Percentiles rank a stretch among this genome's conserved stretches.
Evolutionary conservation across 495 filamentous ascomycete genomes (phyloP).

Genomic region (Aspergillus ellipticus): DNA sequence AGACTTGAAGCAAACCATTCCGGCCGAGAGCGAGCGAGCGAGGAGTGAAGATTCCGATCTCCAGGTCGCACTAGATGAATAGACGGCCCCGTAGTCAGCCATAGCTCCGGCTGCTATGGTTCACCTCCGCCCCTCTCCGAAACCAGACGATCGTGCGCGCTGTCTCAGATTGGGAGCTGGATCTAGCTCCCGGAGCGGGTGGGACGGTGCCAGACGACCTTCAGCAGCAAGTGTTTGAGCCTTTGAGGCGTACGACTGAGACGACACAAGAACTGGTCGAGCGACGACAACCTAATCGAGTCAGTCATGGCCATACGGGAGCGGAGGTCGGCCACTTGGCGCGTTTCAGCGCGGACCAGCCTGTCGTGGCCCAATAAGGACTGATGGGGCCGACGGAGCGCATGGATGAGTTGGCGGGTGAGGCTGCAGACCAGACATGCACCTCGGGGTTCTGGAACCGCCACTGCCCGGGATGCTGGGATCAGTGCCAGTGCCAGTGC

Average conservation of each 20-base stretch:
- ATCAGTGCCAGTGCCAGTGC: too few relatives aligned
- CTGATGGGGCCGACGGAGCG: not conserved
- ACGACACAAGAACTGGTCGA: not conserved
- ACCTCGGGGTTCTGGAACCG: not conserved
- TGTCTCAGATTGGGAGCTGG: not conserved
- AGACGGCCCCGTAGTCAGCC: not conserved
- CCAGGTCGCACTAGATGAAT: too few relatives aligned
- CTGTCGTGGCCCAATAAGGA: not conserved
- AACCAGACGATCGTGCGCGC: not conserved
- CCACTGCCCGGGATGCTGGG: not conserved
- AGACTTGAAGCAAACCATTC: too few relatives aligned
- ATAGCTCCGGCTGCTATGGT: not conserved
- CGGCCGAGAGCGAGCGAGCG: too few relatives aligned
- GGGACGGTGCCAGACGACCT: not conserved
- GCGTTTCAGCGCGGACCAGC: not conserved
- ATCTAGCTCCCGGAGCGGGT: not conserved
- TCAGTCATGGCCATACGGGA: not conserved
- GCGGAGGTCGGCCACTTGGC: not conserved
- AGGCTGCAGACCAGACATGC: not conserved
- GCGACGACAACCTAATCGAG: not conserved
- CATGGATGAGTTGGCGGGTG: not conserved
- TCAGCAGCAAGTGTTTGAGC: not conserved
- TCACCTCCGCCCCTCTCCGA: not conserved
- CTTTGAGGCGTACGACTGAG: not conserved
- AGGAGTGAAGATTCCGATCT: too few relatives aligned